These are phyloP conservation scores for Crassisporium funariophilum DNA, from an alignment of 768 basidiomycete genomes.

Conservation along the genomic window DNA sequence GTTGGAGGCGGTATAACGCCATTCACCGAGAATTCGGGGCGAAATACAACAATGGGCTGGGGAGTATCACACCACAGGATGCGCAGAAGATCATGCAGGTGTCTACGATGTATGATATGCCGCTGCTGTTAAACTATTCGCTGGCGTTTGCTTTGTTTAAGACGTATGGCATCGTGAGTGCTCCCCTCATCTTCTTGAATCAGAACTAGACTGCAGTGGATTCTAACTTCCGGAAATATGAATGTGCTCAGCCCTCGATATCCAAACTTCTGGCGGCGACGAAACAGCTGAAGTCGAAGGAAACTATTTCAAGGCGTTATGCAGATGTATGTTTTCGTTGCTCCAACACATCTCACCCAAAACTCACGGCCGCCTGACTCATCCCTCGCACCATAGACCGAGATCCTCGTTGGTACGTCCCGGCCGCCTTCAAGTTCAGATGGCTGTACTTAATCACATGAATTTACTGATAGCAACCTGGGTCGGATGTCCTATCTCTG, in stretches of 20 bases:
- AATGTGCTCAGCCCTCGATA: constrained; percentile 43
- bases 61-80: constrained; percentile 43
- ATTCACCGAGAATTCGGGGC: constrained; percentile 41
- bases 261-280: constrained; percentile 45
- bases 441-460: background rate
- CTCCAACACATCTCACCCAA: background rate
- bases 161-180: constrained; percentile 37
- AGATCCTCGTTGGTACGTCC: constrained; percentile 42
- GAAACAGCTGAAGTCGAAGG: constrained; percentile 37
- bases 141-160: constrained; percentile 55
- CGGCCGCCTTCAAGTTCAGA: background rate
- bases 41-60: constrained; percentile 29
- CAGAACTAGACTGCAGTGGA: too few relatives aligned
- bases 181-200: too few relatives aligned
- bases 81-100: constrained; percentile 44
- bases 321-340: constrained; percentile 43
- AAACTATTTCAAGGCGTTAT: constrained; percentile 44
- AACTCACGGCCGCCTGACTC: too few relatives aligned
- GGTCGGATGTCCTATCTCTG: constrained; percentile 36
- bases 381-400: constrained; percentile 37
- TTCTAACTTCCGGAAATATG: too few relatives aligned
- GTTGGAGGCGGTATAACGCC: constrained; percentile 44
- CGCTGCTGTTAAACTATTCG: constrained; percentile 39
- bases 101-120: constrained; percentile 46
- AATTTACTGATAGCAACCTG: constrained; percentile 33